Percentiles rank a stretch among this genome's conserved stretches.
These are phyloP conservation scores for Magnolia kwangsiensis DNA, from an alignment of 164 flowering plant genomes.

Conservation along the genomic window DNA sequence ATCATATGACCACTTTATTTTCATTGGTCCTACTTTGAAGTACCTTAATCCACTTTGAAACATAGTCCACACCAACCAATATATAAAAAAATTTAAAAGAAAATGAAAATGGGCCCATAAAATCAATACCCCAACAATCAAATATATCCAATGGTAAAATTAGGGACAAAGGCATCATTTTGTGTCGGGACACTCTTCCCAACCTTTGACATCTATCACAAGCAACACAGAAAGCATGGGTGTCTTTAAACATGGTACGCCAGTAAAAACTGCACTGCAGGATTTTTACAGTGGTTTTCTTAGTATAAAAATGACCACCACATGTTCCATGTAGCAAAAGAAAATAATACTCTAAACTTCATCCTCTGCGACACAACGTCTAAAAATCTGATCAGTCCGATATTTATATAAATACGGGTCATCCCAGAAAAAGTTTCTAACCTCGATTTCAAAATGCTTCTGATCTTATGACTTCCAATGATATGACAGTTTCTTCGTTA, in stretches of 20 bases:
- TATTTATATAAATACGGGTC: too few relatives aligned
- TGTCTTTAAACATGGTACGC: background rate
- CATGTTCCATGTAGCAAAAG: background rate
- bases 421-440: too few relatives aligned
- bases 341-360: background rate
- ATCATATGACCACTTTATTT: accelerated
- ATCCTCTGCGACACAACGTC: background rate
- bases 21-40: background rate
- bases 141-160: background rate
- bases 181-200: background rate
- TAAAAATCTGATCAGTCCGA: background rate
- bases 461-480: too few relatives aligned
- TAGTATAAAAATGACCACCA: background rate
- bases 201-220: background rate
- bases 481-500: too few relatives aligned
- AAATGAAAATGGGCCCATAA: background rate
- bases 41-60: background rate
- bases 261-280: background rate
- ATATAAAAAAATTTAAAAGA: too few relatives aligned
- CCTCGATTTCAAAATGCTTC: too few relatives aligned
- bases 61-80: background rate
- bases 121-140: too few relatives aligned
- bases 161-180: background rate
- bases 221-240: background rate
- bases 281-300: background rate